Base-by-base conservation (phyloP, 2,329 filamentous ascomycete species). In the Fusarium circinatum region DNA sequence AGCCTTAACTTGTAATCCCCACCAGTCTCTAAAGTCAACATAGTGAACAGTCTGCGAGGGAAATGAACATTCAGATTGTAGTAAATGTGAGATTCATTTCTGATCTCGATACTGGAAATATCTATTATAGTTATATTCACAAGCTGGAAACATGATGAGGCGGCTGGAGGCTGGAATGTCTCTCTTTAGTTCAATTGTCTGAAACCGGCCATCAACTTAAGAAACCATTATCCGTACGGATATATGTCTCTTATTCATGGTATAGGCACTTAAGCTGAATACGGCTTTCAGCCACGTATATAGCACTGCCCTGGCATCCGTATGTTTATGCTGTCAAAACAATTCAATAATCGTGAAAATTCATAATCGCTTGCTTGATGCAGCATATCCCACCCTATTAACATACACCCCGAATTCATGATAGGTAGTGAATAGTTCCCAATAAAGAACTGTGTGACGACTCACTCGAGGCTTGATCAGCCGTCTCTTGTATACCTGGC, bases 141-240 rank as follows among this genome's bases (percentile, higher is more conserved):
- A 11, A 30, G 45, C 22, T 42, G 20, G 32, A 36, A 52, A 26
- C 28, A 70, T 70, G 65, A 70, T 65, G 41, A 38, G 44, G 57
- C 26, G 56, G 66, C 56, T 71, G 45, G 66, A 70, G 70, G 71
- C 70, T 61, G 70, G 67, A 73, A 73, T 73, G 70, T 73, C 70
- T 73, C 65, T 66, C 66, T 67, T 73, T 74, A 73, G 70, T 62
- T 56, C 32, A 34, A 41, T 47, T 70, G 70, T 70, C 70, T 73
- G 70, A 73, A 73, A 73, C 70, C 70, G 51, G 70, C 55, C 70
- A 70, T 70, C 39, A 41, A 73, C 65, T 52, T 52, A 32, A 57
- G 65, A 54, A 74, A 55, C 70, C 56, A 71, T 55, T 36, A 24
- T 34, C 30, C 12, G 17, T 24, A 49, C 60, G 41, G 32, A 34